These are phyloP conservation scores for Liriodendron chinense DNA, from an alignment of 164 flowering plant genomes.

Conservation along the genomic window DNA sequence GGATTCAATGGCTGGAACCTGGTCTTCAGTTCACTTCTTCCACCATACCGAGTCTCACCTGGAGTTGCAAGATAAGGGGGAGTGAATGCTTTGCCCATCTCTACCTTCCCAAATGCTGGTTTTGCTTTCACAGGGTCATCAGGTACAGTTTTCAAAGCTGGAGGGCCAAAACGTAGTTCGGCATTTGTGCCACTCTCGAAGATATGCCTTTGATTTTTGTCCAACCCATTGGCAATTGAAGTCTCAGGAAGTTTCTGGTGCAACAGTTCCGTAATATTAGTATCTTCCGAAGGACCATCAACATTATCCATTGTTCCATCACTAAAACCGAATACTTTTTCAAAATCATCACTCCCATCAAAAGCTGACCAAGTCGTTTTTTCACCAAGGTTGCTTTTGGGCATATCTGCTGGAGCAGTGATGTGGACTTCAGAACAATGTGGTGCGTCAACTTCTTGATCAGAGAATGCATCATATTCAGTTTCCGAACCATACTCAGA, in stretches of 20 bases:
- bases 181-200: not conserved
- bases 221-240: not conserved
- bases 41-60: not conserved
- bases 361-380: constrained; percentile 20
- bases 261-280: not conserved
- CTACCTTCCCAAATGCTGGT: not conserved
- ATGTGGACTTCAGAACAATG: constrained; percentile 1
- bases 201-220: not conserved
- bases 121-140: constrained; percentile 7
- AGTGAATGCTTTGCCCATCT: not conserved
- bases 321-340: constrained; percentile 15
- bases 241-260: not conserved
- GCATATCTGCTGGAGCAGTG: constrained; percentile 3
- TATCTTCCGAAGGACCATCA: not conserved
- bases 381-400: constrained; percentile 5
- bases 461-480: constrained; percentile 16
- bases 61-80: not conserved
- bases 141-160: constrained; percentile 3
- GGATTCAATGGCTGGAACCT: not conserved
- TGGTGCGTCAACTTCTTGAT: constrained; percentile 1
- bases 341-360: constrained; percentile 22
- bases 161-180: not conserved
- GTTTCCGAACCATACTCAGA: constrained; percentile 23
- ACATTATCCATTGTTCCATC: constrained; percentile 4
- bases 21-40: not conserved